Base-by-base conservation (phyloP, 139 green algal species). In the Coccomyxa sp. region DNA sequence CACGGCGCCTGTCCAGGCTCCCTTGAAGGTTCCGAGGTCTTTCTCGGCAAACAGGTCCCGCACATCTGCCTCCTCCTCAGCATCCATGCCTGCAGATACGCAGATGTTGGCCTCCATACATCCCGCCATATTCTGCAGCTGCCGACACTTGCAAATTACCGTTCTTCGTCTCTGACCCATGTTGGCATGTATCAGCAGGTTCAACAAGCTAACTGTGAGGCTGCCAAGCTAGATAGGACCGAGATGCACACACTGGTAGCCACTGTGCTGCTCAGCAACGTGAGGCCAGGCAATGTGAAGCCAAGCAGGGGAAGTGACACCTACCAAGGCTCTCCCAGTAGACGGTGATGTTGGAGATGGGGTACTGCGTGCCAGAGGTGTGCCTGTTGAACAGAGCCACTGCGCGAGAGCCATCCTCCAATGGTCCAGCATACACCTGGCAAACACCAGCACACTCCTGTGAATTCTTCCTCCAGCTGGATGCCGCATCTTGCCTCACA, bases 301-400 rank as follows among this genome's bases (percentile, higher is more conserved):
- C 27, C 58, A 10, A 10, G 8, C 16, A 8, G n/a, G 16, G 14
- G 33, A 12, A 71, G 58, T 16, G 27, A 16, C 3, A 76, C 82
- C 2, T 83, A 6, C 88, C 88, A 16, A 92, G 77, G 70, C 80
- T 39, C 9, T 34, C 40, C 85, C 83, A 90, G 33, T 35, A 29
- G 8, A 91, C 86, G 8, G 77, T 88, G 68, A 91, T 86, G 68
- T 85, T 81, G 37, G 31, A 44, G 33, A 71, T 58, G 7, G 75
- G 75, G 39, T 78, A 81, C n/a, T 78, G 75, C 9, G 75, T 80
- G 69, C 55, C 73, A 6, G 55, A 55, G 3, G 37, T 40, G 68
- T 89, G 86, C 14, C 83, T 58, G 73, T 92, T 90, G 39, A 93
- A 82, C 1, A 93, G 41, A 9, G 87, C 82, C 0, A 90, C 87